Conservation (phyloP, 768 basidiomycete species). For the Psilocybe subaeruginosa region DNA sequence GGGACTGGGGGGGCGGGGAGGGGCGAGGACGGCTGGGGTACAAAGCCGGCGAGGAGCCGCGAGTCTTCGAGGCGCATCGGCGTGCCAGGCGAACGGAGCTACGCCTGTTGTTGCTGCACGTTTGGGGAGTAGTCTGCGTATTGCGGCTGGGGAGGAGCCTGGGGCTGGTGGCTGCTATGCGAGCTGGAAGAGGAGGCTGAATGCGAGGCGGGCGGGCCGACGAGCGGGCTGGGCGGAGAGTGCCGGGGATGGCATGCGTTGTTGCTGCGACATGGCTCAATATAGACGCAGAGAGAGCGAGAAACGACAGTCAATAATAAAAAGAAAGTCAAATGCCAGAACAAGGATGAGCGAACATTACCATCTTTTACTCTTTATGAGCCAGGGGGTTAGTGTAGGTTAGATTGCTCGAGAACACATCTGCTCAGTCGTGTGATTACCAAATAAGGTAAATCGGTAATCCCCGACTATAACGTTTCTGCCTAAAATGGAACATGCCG, state of each 20-base stretch:
- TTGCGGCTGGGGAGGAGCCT: background rate
- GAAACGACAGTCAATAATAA: too few species aligned
- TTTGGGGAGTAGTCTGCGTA: background rate
- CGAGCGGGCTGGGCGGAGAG: background rate
- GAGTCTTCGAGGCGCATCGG: background rate
- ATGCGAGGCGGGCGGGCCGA: background rate
- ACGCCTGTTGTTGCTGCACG: background rate
- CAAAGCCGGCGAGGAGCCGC: background rate
- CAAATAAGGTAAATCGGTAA: too few species aligned
- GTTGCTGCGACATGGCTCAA: background rate
- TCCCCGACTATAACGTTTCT: too few species aligned
- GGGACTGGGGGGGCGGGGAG: background rate
- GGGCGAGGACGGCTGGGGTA: background rate
- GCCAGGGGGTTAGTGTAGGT: too few species aligned
- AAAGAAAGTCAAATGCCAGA: too few species aligned
- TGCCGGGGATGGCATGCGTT: background rate
- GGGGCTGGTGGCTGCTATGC: background rate
- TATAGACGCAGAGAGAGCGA: too few species aligned
- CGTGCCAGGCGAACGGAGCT: background rate
- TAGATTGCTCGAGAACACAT: too few species aligned
- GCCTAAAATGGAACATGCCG: too few species aligned
- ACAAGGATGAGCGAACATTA: background rate
- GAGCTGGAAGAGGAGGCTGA: background rate
- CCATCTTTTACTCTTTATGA: too few species aligned
- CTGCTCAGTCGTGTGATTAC: too few species aligned